A percentile compares a stretch with the other conserved stretches of the same genome.
Conservation (phyloP, 768 basidiomycete species). For the Rhodosporidiobolus sp. region DNA sequence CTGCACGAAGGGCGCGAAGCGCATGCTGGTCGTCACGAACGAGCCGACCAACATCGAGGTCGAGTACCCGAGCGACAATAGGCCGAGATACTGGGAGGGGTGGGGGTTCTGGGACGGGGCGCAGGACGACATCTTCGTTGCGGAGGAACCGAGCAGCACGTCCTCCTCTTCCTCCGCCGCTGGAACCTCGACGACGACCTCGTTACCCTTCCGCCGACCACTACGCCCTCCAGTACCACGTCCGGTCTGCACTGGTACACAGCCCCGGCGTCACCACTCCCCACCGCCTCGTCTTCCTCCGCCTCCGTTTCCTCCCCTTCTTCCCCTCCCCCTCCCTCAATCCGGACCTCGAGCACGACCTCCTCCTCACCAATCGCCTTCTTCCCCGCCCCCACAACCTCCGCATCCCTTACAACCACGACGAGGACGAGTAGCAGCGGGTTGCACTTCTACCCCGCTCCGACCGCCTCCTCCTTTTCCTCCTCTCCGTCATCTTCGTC, state of each 20-base stretch:
- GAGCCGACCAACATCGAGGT: conserved; percentile 13
- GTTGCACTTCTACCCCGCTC: background rate
- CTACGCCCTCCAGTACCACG: background rate
- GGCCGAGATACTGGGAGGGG: conserved; percentile 8
- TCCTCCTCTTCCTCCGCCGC: no score
- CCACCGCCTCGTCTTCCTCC: background rate
- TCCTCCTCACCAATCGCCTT: background rate
- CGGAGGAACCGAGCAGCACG: background rate
- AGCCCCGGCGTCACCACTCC: background rate
- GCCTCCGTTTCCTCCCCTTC: background rate
- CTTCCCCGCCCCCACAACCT: background rate
- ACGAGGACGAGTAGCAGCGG: no score
- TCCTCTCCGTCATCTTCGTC: no score
- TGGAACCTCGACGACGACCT: background rate
- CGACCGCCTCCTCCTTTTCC: no score
- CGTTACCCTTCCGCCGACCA: background rate
- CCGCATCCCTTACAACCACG: no score
- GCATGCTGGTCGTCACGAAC: conserved; percentile 4
- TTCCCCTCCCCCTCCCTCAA: background rate
- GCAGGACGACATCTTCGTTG: conserved; percentile 23
- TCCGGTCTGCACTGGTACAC: background rate
- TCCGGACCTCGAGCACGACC: background rate
- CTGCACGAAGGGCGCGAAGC: conserved; percentile 19
- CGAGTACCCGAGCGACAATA: conserved; percentile 1
- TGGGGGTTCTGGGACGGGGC: conserved; percentile 23